Evolutionary conservation across 1,284 basidiomycete species (phyloP).

Genomic region (Ceratobasidium sp.): DNA sequence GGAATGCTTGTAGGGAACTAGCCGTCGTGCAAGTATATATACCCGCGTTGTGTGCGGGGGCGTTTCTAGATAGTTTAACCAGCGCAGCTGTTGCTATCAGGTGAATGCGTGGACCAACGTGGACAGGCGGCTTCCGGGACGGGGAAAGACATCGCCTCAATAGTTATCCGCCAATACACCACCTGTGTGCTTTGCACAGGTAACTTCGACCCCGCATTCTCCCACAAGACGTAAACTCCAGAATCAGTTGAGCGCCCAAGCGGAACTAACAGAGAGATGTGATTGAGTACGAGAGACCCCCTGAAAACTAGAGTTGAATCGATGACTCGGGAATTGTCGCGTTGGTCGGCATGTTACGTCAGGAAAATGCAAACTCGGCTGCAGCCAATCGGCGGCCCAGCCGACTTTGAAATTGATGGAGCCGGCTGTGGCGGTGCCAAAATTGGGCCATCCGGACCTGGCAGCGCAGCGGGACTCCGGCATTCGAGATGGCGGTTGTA

Average conservation of each 20-base stretch:
- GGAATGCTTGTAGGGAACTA: not conserved
- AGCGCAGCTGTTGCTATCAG: constrained; percentile 22
- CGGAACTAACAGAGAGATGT: no score
- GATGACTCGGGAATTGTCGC: no score
- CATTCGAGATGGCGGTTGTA: not conserved
- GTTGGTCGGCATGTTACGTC: not conserved
- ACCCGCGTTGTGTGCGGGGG: not conserved
- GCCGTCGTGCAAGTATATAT: not conserved
- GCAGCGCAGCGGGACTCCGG: not conserved
- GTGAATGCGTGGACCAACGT: constrained; percentile 11
- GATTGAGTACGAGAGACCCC: no score
- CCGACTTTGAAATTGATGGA: not conserved
- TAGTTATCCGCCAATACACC: not conserved
- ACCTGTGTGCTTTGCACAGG: no score
- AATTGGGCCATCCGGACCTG: not conserved
- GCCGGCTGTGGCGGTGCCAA: constrained; percentile 4
- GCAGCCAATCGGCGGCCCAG: not conserved
- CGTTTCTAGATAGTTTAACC: not conserved
- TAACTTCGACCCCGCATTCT: no score
- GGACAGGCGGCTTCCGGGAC: not conserved
- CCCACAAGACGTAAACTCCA: no score
- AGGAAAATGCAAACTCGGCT: constrained; percentile 20
- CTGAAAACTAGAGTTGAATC: no score
- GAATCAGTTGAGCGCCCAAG: no score
- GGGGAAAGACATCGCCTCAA: constrained; percentile 10